Evolutionary conservation across 2,329 filamentous ascomycete species (phyloP), one percentile per base, ranked within the genome.

Genomic region (Trichophyton rubrum): DNA sequence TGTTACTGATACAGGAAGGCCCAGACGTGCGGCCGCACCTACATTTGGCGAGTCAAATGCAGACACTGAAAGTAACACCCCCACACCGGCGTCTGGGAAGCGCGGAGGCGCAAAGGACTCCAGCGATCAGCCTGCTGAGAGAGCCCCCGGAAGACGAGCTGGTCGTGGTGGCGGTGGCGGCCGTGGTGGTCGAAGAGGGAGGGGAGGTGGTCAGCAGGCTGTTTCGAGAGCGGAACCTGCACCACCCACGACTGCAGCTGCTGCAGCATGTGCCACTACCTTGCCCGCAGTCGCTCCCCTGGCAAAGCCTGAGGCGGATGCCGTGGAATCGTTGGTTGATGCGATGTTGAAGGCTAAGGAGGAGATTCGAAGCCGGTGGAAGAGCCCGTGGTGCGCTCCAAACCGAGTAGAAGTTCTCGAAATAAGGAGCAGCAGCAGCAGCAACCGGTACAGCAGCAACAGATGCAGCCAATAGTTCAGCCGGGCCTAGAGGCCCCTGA

Each of bases 1-100:
- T 45, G 76, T 79, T 35, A 80, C 78, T 9, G 78, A 80, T 61
- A 79, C 77, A 53, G 78, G 78, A 35, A 72, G 78, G 59, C 78
- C 78, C 22, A 71, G 75, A 51, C 74, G 78, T 63, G 78, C 78
- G 45, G 78, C 78, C 17, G 78, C 78, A 2, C 78, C 78, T 6
- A 78, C 76, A 0, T 80, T 80, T 69, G 77, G 77, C 49, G 71
- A 71, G 40, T 60, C 62, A 35, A 60, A 61, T 40, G 68, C 62
- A 47, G 72, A 73, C 59, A 65, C 66, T 27, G 66, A 58, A 68
- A 72, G 59, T 66, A 73, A 35, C 63, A 70, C 60, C 67, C 71
- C 60, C 68, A 75, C 62, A 59, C 65, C 41, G 67, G 75, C 62
- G 63, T 68, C 70, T 41, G 69, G 71, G 35, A 72, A 73, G 61